Conservation (phyloP, 129 eudicot species). For the Arctium minus region DNA sequence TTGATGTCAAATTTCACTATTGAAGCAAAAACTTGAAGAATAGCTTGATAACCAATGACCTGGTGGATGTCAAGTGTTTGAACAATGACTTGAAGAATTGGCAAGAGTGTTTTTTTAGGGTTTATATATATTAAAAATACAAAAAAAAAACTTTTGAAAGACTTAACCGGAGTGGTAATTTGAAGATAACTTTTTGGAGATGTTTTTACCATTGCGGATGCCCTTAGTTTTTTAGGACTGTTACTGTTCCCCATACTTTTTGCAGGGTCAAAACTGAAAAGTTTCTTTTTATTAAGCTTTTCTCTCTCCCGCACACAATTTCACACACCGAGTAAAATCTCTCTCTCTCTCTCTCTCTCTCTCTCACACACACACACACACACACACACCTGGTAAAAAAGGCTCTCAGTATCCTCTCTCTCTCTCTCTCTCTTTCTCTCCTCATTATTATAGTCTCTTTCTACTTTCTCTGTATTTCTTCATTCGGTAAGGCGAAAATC, state of each 20-base stretch:
- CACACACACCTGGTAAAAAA: background rate
- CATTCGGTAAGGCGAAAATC: constrained; percentile 11
- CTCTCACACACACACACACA: background rate
- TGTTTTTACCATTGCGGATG: too few species aligned
- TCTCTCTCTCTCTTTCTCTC: background rate
- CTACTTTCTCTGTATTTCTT: constrained; percentile 13
- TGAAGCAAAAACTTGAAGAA: too few species aligned
- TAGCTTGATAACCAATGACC: too few species aligned
- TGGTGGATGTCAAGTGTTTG: too few species aligned
- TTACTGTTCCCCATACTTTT: constrained; percentile 1
- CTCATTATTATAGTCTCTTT: constrained; percentile 5
- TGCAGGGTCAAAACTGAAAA: constrained; percentile 10
- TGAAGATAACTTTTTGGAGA: too few species aligned
- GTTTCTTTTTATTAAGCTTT: background rate
- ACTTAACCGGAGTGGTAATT: too few species aligned
- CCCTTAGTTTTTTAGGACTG: background rate
- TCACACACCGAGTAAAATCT: background rate
- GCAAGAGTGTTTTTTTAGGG: too few species aligned
- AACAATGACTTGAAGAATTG: too few species aligned
- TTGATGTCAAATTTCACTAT: too few species aligned
- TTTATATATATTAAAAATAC: too few species aligned
- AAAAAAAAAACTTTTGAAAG: too few species aligned
- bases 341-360: background rate
- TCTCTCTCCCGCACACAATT: constrained; percentile 12
- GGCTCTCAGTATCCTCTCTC: background rate